These are phyloP conservation scores for Pseudonitzschia multiseries DNA, from an alignment of 108 stramenopile genomes.

Conservation along the genomic window DNA sequence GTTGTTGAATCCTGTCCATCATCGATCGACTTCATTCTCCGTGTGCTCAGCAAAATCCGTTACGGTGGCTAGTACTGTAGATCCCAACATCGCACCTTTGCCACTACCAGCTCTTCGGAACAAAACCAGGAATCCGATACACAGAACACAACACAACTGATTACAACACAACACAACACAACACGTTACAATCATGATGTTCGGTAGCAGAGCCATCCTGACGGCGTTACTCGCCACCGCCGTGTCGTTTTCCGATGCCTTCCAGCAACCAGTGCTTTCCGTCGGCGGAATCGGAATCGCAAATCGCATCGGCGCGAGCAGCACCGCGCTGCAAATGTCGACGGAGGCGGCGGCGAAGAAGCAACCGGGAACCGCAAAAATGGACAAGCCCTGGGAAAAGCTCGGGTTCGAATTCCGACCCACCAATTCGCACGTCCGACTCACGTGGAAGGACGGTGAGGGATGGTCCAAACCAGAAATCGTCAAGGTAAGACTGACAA, in stretches of 20 bases:
- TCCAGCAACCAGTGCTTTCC: not conserved
- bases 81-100: too few relatives aligned
- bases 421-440: constrained; percentile 84
- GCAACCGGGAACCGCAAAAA: constrained; percentile 78
- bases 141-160: not conserved
- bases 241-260: constrained; percentile 14
- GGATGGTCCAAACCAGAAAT: constrained; percentile 71
- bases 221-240: not conserved
- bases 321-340: not conserved
- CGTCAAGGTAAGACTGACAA: constrained; percentile 64
- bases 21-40: too few relatives aligned
- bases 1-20: too few relatives aligned
- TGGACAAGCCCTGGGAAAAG: constrained; percentile 89
- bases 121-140: not conserved
- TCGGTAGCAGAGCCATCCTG: not conserved
- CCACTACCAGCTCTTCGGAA: not conserved
- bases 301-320: not conserved
- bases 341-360: constrained; percentile 19
- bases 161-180: not conserved
- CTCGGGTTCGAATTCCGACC: constrained; percentile 95
- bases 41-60: too few relatives aligned
- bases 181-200: not conserved
- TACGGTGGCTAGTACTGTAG: too few relatives aligned
- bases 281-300: not conserved
- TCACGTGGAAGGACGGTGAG: constrained; percentile 78